phyloP scores from a whole-genome alignment of 2,329 filamentous ascomycete species.

The Fusarium gaditjirri region DNA sequence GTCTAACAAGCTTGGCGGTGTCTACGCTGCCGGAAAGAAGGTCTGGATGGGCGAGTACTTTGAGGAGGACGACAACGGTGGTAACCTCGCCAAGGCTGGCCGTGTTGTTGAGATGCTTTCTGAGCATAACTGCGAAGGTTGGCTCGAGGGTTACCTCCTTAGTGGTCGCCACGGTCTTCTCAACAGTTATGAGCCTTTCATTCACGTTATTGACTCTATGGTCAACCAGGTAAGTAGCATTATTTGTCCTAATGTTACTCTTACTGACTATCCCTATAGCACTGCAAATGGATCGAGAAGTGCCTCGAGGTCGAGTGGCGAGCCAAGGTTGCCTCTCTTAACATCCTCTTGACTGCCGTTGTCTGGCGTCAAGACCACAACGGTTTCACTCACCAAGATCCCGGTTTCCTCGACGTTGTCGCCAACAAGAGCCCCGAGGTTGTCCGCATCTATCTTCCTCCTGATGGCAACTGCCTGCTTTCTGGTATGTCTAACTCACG shows the following conservation, averaged over 20 bases:
- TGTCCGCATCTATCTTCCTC: slow-evolving; percentile 82
- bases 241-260: neutral
- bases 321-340: slow-evolving; percentile 76
- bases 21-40: slow-evolving; percentile 81
- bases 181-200: slow-evolving; percentile 86
- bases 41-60: slow-evolving; percentile 84
- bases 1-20: slow-evolving; percentile 78
- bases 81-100: slow-evolving; percentile 74
- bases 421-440: slow-evolving; percentile 84
- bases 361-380: slow-evolving; percentile 89
- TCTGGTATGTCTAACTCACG: slow-evolving; percentile 54
- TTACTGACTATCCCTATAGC: slow-evolving; percentile 51
- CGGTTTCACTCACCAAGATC: slow-evolving; percentile 84
- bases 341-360: slow-evolving; percentile 81
- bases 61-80: slow-evolving; percentile 78
- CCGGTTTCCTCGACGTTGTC: slow-evolving; percentile 82
- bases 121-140: slow-evolving; percentile 82
- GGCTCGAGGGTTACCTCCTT: slow-evolving; percentile 82
- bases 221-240: slow-evolving; percentile 71
- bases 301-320: slow-evolving; percentile 83
- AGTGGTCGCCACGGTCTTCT: slow-evolving; percentile 80
- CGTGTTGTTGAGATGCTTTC: slow-evolving; percentile 88
- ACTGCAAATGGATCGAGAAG: slow-evolving; percentile 89
- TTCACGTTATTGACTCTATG: slow-evolving; percentile 87
- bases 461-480: slow-evolving; percentile 81